Evolutionary conservation across 116 monocot genomes (phyloP).

Genomic region (Iris pallida): DNA sequence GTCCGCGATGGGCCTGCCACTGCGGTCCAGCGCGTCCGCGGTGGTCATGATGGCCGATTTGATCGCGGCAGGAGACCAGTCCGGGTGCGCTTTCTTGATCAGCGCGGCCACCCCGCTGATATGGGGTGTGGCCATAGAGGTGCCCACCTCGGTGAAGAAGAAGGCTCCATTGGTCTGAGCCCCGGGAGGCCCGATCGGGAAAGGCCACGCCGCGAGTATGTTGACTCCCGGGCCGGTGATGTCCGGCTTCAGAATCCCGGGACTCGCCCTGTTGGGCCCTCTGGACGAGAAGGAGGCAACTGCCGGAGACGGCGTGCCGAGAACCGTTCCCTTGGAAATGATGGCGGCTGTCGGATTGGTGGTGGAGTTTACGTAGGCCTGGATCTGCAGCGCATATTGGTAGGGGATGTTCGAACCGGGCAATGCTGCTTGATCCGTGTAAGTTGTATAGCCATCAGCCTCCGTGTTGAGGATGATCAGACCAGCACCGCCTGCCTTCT

Average conservation of each 20-base stretch:
- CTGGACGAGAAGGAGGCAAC: slow-evolving; percentile 16
- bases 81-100: slow-evolving; percentile 15
- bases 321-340: slow-evolving; percentile 7
- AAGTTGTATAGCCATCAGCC: not conserved
- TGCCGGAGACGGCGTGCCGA: not conserved
- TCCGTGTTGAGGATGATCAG: slow-evolving; percentile 3
- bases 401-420: slow-evolving; percentile 2
- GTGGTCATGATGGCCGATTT: slow-evolving; percentile 25
- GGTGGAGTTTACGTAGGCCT: slow-evolving; percentile 1
- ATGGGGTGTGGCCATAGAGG: slow-evolving; percentile 14
- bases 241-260: slow-evolving; percentile 21
- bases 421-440: not conserved
- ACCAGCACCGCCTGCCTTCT: slow-evolving; percentile 6
- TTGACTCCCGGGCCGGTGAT: slow-evolving; percentile 2
- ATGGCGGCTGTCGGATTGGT: not conserved
- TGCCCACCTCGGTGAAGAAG: not conserved
- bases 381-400: not conserved
- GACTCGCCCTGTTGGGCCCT: slow-evolving; percentile 15
- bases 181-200: not conserved
- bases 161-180: not conserved
- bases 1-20: slow-evolving; percentile 2
- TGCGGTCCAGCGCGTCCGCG: slow-evolving; percentile 3
- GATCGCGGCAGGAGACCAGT: slow-evolving; percentile 17
- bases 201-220: slow-evolving; percentile 4
- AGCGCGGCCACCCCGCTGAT: slow-evolving; percentile 12